Evolutionary conservation across 495 filamentous ascomycete species (phyloP), one percentile per base, ranked within the genome.

Genomic region (Penicillium ochrochloron): DNA sequence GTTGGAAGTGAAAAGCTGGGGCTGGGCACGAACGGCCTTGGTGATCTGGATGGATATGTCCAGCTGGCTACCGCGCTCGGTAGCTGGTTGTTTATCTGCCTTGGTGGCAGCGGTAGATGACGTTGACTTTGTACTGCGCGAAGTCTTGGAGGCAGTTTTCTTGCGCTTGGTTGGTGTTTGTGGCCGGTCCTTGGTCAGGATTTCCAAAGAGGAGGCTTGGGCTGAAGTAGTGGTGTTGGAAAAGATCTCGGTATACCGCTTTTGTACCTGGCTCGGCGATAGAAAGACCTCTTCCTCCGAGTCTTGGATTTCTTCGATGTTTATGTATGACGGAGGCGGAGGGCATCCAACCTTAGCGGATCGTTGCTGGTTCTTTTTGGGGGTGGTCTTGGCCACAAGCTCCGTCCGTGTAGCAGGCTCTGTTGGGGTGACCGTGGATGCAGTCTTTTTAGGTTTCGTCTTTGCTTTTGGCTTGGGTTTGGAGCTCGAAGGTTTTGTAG

Each of bases 31-130:
- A 76, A 97, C 81, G 8, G 89, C 88, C 42, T 80, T 78, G 3
- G 89, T 92, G 59, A 97, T 92, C 63, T 83, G 80, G 9, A 66
- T 67, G 67, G 87, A 88, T 17, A 93, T 61, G 19, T 79, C 72
- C 3, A 75, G 73, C n/a, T 69, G 57, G n/a, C 57, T 63, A 50
- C 25, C 57, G 4, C 63, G 48, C 35, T 58, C 60, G 23, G 60
- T 50, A 34, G 59, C 14, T 17, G 48, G 48, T 2, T 53, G 1
- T 52, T 64, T 54, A 48, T 50, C 39, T 37, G 62, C 23, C 25
- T 56, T 53, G 14, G 33, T 25, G 31, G 42, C 25, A 9, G 57
- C 27, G 3, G 34, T 11, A 39, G 62, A 62, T 12, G 55, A 48
- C 35, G 56, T 10, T 52, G 41, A 8, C 17, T 62, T 48, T 33